A percentile compares a stretch with the other conserved stretches of the same genome.
phyloP scores from a whole-genome alignment of 345 rosid genomes.

The Turnera subulata region DNA sequence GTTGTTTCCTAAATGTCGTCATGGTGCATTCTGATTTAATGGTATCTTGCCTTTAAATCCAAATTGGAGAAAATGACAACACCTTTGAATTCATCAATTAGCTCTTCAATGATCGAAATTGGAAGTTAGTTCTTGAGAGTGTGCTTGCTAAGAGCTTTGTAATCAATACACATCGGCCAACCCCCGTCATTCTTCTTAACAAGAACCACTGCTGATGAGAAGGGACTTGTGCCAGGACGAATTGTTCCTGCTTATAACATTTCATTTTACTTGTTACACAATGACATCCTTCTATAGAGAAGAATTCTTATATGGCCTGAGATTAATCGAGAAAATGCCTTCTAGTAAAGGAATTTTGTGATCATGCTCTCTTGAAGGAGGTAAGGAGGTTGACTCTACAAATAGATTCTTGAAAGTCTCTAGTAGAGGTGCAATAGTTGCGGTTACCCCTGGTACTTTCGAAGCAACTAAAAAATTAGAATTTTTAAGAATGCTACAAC shows the following conservation, averaged over 20 bases:
- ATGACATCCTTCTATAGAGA: not conserved
- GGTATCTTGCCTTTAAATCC: no score
- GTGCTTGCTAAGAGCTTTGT: not conserved
- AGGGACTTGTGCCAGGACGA: not conserved
- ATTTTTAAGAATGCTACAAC: no score
- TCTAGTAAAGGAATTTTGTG: not conserved
- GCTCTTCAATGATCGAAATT: not conserved
- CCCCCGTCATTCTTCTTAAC: not conserved
- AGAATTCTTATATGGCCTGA: not conserved
- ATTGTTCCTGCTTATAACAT: not conserved
- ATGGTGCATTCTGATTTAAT: no score
- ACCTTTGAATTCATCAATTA: not conserved
- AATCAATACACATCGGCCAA: constrained; percentile 1
- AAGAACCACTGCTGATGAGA: not conserved
- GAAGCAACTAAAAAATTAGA: no score
- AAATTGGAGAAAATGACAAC: not conserved
- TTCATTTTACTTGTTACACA: not conserved
- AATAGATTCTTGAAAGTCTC: no score
- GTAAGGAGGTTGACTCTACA: no score
- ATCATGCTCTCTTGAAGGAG: not conserved
- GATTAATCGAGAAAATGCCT: not conserved
- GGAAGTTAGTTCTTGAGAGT: not conserved
- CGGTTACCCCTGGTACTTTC: no score
- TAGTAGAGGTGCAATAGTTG: no score
- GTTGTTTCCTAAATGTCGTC: not conserved